Evolutionary conservation across 1,284 basidiomycete genomes (phyloP).

Genomic region (Wolfiporia cocos): DNA sequence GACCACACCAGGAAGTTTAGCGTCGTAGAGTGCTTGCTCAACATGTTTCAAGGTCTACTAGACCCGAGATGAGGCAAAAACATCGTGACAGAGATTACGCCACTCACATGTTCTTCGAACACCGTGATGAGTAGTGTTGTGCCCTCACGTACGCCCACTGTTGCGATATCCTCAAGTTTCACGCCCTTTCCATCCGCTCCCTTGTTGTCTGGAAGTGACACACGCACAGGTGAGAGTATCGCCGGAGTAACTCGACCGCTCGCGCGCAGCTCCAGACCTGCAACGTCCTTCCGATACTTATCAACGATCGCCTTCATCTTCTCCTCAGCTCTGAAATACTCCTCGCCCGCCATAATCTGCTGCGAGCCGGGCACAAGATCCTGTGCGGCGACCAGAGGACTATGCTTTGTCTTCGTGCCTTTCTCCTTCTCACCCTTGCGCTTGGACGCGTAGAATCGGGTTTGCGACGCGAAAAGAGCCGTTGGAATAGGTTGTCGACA

Average conservation of each 20-base stretch:
- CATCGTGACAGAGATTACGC: background rate
- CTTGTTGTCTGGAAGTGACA: conserved; percentile 39
- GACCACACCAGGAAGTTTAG: conserved; percentile 62
- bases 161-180: conserved; percentile 63
- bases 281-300: conserved; percentile 68
- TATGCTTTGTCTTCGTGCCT: conserved; percentile 3
- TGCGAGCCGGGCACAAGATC: conserved; percentile 29
- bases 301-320: conserved; percentile 60
- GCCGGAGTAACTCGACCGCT: conserved; percentile 69
- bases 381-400: conserved; percentile 13
- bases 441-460: conserved; percentile 5
- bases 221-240: conserved; percentile 61
- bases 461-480: conserved; percentile 1
- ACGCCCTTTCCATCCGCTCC: conserved; percentile 24
- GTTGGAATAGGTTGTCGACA: too few species aligned
- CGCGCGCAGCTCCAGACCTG: conserved; percentile 60
- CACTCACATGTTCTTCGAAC: conserved; percentile 66
- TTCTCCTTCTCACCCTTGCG: conserved; percentile 11
- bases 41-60: conserved; percentile 68
- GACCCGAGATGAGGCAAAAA: conserved; percentile 7
- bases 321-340: conserved; percentile 53
- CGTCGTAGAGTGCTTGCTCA: conserved; percentile 65
- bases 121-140: conserved; percentile 63
- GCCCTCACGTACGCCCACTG: conserved; percentile 73
- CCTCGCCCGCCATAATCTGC: conserved; percentile 30